Percentiles rank a stretch among this genome's conserved stretches.
These are phyloP conservation scores for Corinectria fuckeliana DNA, from an alignment of 2,329 filamentous ascomycete genomes.

Conservation along the genomic window DNA sequence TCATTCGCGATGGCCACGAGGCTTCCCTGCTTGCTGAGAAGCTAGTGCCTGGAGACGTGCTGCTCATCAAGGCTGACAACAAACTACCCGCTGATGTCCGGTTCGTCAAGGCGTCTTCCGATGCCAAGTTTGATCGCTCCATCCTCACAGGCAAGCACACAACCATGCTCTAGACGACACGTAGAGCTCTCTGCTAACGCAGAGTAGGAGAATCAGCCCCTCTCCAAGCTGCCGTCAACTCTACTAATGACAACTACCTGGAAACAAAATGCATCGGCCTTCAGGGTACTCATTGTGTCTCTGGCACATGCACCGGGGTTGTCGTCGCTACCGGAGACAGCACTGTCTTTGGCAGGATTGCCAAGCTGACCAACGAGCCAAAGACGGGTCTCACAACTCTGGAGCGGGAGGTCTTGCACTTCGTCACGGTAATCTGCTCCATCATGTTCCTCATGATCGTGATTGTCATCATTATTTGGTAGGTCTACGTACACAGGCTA, in stretches of 20 bases:
- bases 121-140: slow-evolving; percentile 75
- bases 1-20: slow-evolving; percentile 65
- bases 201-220: slow-evolving; percentile 67
- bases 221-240: slow-evolving; percentile 67
- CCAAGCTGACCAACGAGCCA: slow-evolving; percentile 72
- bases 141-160: slow-evolving; percentile 59
- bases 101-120: slow-evolving; percentile 70
- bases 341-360: slow-evolving; percentile 79
- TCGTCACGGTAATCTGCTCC: slow-evolving; percentile 72
- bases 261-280: slow-evolving; percentile 79
- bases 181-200: not conserved
- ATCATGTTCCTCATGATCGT: slow-evolving; percentile 72
- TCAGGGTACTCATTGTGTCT: slow-evolving; percentile 80
- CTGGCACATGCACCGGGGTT: slow-evolving; percentile 69
- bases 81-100: slow-evolving; percentile 78
- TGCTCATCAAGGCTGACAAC: slow-evolving; percentile 73
- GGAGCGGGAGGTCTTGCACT: slow-evolving; percentile 75
- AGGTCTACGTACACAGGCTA: slow-evolving; percentile 29
- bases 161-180: not conserved
- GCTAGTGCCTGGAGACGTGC: slow-evolving; percentile 74
- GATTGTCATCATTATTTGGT: slow-evolving; percentile 72
- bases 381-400: slow-evolving; percentile 72
- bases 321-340: slow-evolving; percentile 75
- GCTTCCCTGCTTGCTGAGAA: slow-evolving; percentile 59
- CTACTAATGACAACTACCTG: slow-evolving; percentile 75